Conservation (phyloP, 768 basidiomycete species). For the Collybia mongolica region DNA sequence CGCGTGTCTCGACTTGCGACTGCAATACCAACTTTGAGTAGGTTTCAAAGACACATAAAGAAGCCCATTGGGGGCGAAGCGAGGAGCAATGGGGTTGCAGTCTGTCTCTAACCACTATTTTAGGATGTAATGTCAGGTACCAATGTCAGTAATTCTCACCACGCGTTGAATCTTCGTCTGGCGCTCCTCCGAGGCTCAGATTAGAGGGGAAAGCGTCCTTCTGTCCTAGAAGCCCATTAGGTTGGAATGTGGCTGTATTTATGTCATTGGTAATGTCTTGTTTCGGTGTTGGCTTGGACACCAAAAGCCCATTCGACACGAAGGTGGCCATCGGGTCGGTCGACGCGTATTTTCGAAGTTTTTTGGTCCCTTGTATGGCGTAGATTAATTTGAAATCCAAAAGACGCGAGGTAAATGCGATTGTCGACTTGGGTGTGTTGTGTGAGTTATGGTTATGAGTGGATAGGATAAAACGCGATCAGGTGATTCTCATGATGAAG, state of each 20-base stretch:
- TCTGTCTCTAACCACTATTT: background rate
- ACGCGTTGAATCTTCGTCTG: background rate
- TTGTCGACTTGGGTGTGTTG: too few relatives aligned
- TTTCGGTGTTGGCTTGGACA: background rate
- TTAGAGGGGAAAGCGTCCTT: background rate
- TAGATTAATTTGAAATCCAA: background rate
- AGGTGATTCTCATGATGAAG: background rate
- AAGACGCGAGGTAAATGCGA: background rate
- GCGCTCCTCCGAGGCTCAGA: background rate
- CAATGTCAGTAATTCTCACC: too few relatives aligned
- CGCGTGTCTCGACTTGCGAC: too few relatives aligned
- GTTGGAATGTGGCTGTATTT: constrained; percentile 6
- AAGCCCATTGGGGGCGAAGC: constrained; percentile 19
- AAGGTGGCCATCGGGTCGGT: constrained; percentile 10
- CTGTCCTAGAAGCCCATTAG: constrained; percentile 15
- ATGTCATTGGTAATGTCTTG: background rate
- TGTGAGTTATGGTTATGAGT: too few relatives aligned
- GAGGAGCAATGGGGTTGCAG: background rate
- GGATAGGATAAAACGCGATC: background rate
- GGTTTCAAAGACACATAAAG: constrained; percentile 1
- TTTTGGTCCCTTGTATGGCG: too few relatives aligned
- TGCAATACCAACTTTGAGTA: too few relatives aligned
- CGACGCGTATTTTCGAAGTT: background rate
- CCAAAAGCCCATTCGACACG: constrained; percentile 19
- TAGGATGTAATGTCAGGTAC: too few relatives aligned